A percentile compares a stretch with the other conserved stretches of the same genome.
Evolutionary conservation across 208 protist genomes (phyloP).

Genomic region (Crithidia sp.): DNA sequence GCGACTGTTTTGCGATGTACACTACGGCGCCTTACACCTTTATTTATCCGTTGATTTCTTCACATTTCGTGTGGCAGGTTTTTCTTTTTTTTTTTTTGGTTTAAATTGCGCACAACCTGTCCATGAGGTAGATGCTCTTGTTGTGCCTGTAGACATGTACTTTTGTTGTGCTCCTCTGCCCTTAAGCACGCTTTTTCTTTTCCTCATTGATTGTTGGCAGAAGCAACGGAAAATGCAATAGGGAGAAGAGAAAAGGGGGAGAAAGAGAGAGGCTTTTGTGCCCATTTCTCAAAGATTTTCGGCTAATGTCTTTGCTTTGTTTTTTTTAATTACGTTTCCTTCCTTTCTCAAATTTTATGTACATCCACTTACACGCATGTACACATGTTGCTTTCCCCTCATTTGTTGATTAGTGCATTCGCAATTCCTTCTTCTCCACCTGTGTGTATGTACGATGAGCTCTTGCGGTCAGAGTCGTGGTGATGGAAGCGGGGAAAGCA

Average conservation of each 20-base stretch:
- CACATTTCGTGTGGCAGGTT: neutral
- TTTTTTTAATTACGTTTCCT: neutral
- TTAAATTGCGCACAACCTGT: neutral
- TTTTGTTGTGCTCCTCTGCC: neutral
- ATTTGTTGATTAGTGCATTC: neutral
- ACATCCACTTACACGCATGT: too few species aligned
- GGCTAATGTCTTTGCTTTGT: neutral
- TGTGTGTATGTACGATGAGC: neutral
- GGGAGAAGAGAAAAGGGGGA: too few species aligned
- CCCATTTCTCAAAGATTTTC: too few species aligned
- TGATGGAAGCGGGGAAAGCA: too few species aligned
- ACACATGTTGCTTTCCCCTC: too few species aligned
- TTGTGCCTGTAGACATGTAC: neutral
- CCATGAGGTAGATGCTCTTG: neutral
- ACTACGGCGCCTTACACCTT: too few species aligned
- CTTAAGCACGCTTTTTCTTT: neutral
- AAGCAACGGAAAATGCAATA: neutral
- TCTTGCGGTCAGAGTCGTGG: too few species aligned
- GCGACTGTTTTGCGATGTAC: too few species aligned
- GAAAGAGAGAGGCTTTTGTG: too few species aligned
- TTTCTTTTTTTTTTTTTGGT: conserved; percentile 13
- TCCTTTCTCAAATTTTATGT: too few species aligned
- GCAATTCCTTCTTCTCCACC: neutral
- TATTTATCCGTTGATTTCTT: too few species aligned
- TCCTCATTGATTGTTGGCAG: neutral